Base-by-base conservation (phyloP, 805 yeast species). In the Ogataea pignaliae region DNA sequence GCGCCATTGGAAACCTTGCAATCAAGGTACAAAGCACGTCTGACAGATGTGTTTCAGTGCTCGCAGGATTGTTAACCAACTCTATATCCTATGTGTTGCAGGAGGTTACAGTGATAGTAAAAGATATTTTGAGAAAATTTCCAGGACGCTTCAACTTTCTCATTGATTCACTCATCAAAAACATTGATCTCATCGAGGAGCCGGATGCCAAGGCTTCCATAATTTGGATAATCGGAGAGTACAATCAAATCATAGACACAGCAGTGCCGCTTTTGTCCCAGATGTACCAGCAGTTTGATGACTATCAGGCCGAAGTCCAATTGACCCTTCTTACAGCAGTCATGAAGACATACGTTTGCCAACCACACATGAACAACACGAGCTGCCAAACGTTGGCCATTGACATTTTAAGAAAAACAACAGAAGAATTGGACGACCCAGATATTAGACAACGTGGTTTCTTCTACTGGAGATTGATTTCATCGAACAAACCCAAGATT, bases 1-100 rank as follows among this genome's bases (percentile, higher is more conserved):
- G 95, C 46, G 96, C 96, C 0, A 80, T 91, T 48, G 97, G 97
- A 2, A 87, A 89, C 56, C 68, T 91, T 16, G 95, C 97, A 0
- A 80, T 89, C 26, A 88, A 87, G 56, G 64, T 88, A 13, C 80
- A 79, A 21, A 61, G 62, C 9, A 79, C 86, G 0, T 81, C 90
- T 0, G 66, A 70, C 5, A 70, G 70, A 18, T 87, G 95, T 61
- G 83, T 87, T 3, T 73, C 75, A 6, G 76, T 80, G 1, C 62
- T 90, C 8, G 55, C 77, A 32, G 81, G 75, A 29, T 70, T 88
- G 42, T 64, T 83, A 1, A 69, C 81, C 4, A 81, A 81, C 47
- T 85, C 83, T 0, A 78, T 84, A 2, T 77, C 86, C 10, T 83
- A 85, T 55, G 76, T 88, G 34, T 81, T 85, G 3, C 95, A 90